These are phyloP conservation scores for Melastoma malabathricum DNA, from an alignment of 345 rosid species.

Conservation along the genomic window DNA sequence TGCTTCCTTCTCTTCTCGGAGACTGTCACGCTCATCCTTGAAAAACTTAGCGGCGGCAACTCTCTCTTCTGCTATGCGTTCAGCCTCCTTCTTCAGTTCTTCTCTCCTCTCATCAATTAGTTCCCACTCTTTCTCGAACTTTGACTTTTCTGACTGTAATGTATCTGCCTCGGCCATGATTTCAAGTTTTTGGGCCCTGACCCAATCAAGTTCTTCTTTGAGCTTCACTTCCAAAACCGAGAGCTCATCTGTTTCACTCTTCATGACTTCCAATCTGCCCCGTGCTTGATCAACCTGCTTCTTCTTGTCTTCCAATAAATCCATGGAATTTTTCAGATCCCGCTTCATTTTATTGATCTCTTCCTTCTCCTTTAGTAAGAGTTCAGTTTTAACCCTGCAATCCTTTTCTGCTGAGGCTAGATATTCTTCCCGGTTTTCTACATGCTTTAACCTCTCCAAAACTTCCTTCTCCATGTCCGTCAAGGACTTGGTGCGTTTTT, in stretches of 20 bases:
- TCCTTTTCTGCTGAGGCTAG: conserved; percentile 41
- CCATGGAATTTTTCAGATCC: conserved; percentile 51
- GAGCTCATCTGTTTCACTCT: conserved; percentile 59
- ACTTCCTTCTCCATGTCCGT: conserved; percentile 63
- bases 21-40: conserved; percentile 67
- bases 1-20: conserved; percentile 59
- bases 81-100: conserved; percentile 52
- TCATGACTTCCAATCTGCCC: conserved; percentile 62
- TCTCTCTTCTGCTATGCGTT: conserved; percentile 45
- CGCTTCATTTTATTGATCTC: conserved; percentile 38
- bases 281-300: conserved; percentile 51
- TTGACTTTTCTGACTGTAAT: conserved; percentile 59
- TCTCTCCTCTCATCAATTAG: conserved; percentile 83
- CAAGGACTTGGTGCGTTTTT: conserved; percentile 42
- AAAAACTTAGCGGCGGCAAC: conserved; percentile 48
- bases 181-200: conserved; percentile 74
- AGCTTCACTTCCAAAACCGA: conserved; percentile 70
- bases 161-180: conserved; percentile 66
- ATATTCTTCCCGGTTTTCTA: conserved; percentile 52
- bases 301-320: conserved; percentile 52
- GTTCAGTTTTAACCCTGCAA: conserved; percentile 21
- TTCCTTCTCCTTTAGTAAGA: conserved; percentile 48
- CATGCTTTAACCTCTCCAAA: conserved; percentile 28
- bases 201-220: conserved; percentile 79
- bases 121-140: conserved; percentile 93